Evolutionary conservation across 192 early-diverging fungal species (phyloP), one percentile per base, ranked within the genome.

Genomic region (Chytriomyces hyalinus): DNA sequence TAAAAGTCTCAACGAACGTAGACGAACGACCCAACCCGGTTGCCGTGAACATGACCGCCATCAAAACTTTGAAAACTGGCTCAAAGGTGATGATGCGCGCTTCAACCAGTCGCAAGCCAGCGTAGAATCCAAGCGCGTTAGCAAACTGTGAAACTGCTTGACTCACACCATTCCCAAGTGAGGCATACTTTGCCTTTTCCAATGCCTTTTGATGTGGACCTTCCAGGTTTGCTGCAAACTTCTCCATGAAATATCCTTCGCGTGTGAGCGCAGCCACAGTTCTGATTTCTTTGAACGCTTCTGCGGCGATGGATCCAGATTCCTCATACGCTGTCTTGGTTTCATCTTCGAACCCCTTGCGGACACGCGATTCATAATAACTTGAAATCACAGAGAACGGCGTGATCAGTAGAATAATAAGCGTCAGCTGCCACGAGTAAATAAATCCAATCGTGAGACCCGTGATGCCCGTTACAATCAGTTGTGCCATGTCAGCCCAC

Each of bases 41-140:
- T 28, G 85, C 64, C 10, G 81, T 82, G 64, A 88, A 84, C 47
- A 84, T 80, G 61, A 86, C 80, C 17, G 82, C 82, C 72, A 84
- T 85, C 51, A 86, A 81, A 15, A 85, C 68, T 50, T 68, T 71
- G 68, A 85, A 78, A 36, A 86, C 67, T 20, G 69, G 70, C 45
- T 72, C 76, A 75, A 84, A 78, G 13, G 76, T 49, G 28, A 84
- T 76, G 6, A 66, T 84, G 5, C 76, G 76, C 49, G 84, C 79
- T 61, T 81, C 79, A 51, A 91, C 87, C 43, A 92, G 84, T 46
- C 84, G 84, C 61, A 90, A 73, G 59, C 94, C 95, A 71, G 93
- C 95, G 85, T 90, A 94, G 89, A 97, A 94, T 5, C 91, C 92
- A 22, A 95, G 78, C 11, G 85, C 90, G 80, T 94, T 92, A 49